Evolutionary conservation across 768 basidiomycete genomes (phyloP).

Genomic region (Auricularia sp.): DNA sequence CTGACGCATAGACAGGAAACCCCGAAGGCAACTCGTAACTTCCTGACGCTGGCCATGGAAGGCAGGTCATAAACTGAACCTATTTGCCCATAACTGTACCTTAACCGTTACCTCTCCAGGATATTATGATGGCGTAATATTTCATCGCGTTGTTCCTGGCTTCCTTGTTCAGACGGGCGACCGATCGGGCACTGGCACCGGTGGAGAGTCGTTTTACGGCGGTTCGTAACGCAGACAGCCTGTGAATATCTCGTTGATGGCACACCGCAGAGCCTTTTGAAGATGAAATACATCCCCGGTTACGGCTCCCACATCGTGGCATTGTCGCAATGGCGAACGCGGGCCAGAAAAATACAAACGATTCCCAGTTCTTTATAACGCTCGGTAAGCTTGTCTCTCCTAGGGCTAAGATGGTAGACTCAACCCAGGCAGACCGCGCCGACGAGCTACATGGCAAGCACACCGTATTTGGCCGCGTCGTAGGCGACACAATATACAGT

Average conservation of each 20-base stretch:
- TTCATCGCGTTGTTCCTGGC: slow-evolving; percentile 85
- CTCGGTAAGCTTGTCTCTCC: slow-evolving; percentile 43
- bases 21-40: slow-evolving; percentile 89
- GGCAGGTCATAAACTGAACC: slow-evolving; percentile 39
- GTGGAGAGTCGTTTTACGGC: slow-evolving; percentile 94
- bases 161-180: slow-evolving; percentile 96
- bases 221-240: slow-evolving; percentile 32
- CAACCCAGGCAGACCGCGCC: slow-evolving; percentile 54
- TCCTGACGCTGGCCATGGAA: slow-evolving; percentile 80
- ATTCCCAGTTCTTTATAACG: slow-evolving; percentile 93
- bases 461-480: slow-evolving; percentile 83
- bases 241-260: neutral
- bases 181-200: slow-evolving; percentile 78
- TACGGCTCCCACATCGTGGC: slow-evolving; percentile 84
- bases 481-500: slow-evolving; percentile 89
- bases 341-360: slow-evolving; percentile 79
- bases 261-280: slow-evolving; percentile 67
- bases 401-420: neutral
- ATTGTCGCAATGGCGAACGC: slow-evolving; percentile 91
- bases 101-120: slow-evolving; percentile 35
- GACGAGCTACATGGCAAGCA: slow-evolving; percentile 92
- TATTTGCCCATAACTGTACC: neutral
- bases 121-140: slow-evolving; percentile 93
- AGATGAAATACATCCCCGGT: slow-evolving; percentile 87
- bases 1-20: slow-evolving; percentile 51